Evolutionary conservation across 2,329 filamentous ascomycete species (phyloP).

Genomic region (Myriosclerotinia duriaeana): DNA sequence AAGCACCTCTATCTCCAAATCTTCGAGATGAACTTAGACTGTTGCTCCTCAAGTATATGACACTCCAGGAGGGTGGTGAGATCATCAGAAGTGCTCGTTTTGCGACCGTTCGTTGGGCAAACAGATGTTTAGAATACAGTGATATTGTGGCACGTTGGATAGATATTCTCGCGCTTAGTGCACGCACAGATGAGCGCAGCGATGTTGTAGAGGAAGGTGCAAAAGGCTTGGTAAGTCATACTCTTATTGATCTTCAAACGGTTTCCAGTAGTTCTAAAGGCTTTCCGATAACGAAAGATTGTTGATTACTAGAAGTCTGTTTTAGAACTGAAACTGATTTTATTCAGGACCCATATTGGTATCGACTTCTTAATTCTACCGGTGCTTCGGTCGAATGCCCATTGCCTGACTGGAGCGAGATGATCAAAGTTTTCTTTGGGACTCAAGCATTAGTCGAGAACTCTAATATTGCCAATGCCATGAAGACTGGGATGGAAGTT

Average conservation of each 20-base stretch:
- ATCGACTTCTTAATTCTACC: conserved; percentile 57
- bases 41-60: conserved; percentile 70
- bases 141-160: conserved; percentile 84
- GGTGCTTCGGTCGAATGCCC: conserved; percentile 45
- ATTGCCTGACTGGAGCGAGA: conserved; percentile 54
- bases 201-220: conserved; percentile 88
- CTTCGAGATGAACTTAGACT: conserved; percentile 39
- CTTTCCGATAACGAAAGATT: too few species aligned
- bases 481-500: conserved; percentile 45
- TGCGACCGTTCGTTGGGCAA: conserved; percentile 83
- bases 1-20: conserved; percentile 42
- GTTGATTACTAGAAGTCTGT: not conserved
- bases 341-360: conserved; percentile 61
- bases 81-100: conserved; percentile 74
- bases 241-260: conserved; percentile 41
- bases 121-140: conserved; percentile 77
- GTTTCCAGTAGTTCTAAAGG: not conserved
- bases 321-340: conserved; percentile 13
- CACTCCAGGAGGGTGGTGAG: conserved; percentile 49
- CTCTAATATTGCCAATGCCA: conserved; percentile 38
- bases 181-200: conserved; percentile 64
- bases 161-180: conserved; percentile 76
- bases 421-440: conserved; percentile 52
- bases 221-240: conserved; percentile 76
- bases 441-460: conserved; percentile 40